These are phyloP conservation scores for Rhodotorula sp. DNA, from an alignment of 1,284 basidiomycete species.

Conservation along the genomic window DNA sequence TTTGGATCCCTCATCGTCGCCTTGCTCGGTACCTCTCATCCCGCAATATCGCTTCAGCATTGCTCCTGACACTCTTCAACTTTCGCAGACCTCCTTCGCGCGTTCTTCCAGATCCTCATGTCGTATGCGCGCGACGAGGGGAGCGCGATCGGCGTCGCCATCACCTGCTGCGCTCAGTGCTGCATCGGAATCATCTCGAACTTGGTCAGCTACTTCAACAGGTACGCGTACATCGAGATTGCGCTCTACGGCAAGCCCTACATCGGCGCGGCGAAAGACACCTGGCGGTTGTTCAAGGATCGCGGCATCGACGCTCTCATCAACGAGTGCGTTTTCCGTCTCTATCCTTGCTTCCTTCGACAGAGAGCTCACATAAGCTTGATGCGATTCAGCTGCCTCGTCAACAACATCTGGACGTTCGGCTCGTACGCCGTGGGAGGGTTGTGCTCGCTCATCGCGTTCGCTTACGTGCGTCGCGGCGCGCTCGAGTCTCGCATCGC, in stretches of 20 bases:
- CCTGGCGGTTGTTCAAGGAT: constrained; percentile 82
- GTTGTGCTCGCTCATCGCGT: constrained; percentile 74
- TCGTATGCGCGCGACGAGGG: constrained; percentile 72
- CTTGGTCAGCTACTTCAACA: constrained; percentile 62
- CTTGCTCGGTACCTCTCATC: constrained; percentile 58
- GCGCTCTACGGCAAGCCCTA: constrained; percentile 86
- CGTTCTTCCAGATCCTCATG: constrained; percentile 66
- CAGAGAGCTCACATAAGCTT: too few relatives aligned
- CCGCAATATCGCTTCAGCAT: too few relatives aligned
- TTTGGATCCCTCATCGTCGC: constrained; percentile 81
- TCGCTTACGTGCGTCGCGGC: constrained; percentile 61
- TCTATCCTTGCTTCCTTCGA: not conserved
- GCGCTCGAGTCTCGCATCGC: not conserved
- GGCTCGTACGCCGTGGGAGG: constrained; percentile 77
- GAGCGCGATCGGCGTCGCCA: constrained; percentile 68
- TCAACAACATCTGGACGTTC: constrained; percentile 59
- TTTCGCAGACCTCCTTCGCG: constrained; percentile 64
- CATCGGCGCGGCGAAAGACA: constrained; percentile 75
- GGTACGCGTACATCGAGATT: constrained; percentile 61
- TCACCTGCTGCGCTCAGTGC: constrained; percentile 79
- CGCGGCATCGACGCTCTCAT: constrained; percentile 80
- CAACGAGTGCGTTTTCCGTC: constrained; percentile 63
- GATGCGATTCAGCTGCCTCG: not conserved
- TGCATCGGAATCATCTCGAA: constrained; percentile 72
- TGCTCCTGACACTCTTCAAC: not conserved